Evolutionary conservation across 2,329 filamentous ascomycete species (phyloP).

Genomic region (Colletotrichum incanum): DNA sequence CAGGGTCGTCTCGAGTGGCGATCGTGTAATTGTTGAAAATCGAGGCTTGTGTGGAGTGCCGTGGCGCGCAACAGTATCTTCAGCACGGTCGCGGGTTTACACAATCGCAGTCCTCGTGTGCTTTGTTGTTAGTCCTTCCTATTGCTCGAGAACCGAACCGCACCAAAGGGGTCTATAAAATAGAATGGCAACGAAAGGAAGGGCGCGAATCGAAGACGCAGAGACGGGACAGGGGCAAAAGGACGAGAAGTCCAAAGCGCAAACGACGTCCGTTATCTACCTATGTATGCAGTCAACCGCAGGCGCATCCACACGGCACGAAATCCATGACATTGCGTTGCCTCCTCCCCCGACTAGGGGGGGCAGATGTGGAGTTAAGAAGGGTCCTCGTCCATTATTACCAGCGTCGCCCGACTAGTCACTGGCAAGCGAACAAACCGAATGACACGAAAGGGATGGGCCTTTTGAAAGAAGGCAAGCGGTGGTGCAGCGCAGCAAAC

Average conservation of each 20-base stretch:
- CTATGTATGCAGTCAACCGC: not conserved
- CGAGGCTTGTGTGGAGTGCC: not conserved
- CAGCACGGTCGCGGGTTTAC: not conserved
- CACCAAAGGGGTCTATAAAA: not conserved
- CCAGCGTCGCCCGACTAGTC: conserved; percentile 3
- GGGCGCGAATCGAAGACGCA: conserved; percentile 4
- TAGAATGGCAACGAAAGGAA: not conserved
- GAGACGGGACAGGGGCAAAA: not conserved
- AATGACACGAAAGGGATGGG: conserved; percentile 21
- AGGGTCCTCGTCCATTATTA: not conserved
- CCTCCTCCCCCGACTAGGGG: not conserved
- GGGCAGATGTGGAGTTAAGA: conserved; percentile 5
- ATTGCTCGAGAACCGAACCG: not conserved
- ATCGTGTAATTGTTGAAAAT: not conserved
- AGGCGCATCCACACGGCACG: conserved; percentile 3
- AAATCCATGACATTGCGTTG: not conserved
- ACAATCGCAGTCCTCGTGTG: not conserved
- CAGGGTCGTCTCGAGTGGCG: not conserved
- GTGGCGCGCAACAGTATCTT: not conserved
- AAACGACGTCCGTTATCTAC: not conserved
- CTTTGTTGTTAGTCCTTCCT: not conserved
- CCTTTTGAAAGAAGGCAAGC: not conserved
- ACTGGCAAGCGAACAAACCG: conserved; percentile 20
- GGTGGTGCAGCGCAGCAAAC: conserved; percentile 12
- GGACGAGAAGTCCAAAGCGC: not conserved